Evolutionary conservation across 495 filamentous ascomycete genomes (phyloP), one percentile per base, ranked within the genome.

Genomic region (Patellaria atrata): DNA sequence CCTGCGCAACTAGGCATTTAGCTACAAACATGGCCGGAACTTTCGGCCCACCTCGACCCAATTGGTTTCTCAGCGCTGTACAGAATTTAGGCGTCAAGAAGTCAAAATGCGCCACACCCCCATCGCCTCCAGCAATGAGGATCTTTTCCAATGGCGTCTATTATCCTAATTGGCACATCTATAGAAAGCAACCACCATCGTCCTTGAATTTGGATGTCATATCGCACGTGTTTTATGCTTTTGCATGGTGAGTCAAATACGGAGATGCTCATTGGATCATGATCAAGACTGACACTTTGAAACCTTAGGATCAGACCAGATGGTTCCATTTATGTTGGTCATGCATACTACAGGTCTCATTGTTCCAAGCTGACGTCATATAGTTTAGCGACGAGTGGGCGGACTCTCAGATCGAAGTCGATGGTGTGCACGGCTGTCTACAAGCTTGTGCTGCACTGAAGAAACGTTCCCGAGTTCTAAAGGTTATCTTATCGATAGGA

Each of bases 321-420:
- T 51, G 84, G 84, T 38, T 73, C 73, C 19, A 72, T 91, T 36
- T 85, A 82, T 68, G 84, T 91, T n/a, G n/a, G n/a, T n/a, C n/a
- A 61, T 11, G 34, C 14, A 11, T n/a, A 24, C 5, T 5, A 6
- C 24, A 15, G 6, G 7, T 15, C 19, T 25, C 3, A 10, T 35
- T 26, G 10, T 33, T 14, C 15, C 17, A 12, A 29, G 33, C 35
- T 45, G 10, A 45, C 25, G 28, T 19, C 33, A 14, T 30, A 7
- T 48, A 94, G 85, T 59, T 89, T 44, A 82, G 77, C 49, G 85
- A 93, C 58, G 80, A 86, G 52, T 83, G 73, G 68, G 82, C 82
- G 26, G 84, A 92, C 59, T 65, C 71, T 8, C 68, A 82, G 55
- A 82, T 80, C 47, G 67, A 75, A 8, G 81, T 87, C 30, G 80